Evolutionary conservation across 768 basidiomycete species (phyloP), one percentile per base, ranked within the genome.

Genomic region (Leccinum pellstonianum): DNA sequence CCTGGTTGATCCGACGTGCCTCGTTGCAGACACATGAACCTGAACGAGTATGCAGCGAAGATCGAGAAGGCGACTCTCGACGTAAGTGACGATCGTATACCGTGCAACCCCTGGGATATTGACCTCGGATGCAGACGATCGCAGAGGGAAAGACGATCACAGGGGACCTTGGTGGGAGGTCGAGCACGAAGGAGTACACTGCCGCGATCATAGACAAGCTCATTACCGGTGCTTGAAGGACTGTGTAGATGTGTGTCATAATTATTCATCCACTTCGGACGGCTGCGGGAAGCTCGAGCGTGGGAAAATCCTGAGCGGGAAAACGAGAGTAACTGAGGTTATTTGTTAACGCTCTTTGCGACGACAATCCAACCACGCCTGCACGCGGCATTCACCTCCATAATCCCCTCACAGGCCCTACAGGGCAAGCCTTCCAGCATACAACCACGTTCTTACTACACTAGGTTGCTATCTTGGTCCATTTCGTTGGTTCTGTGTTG

Each of bases 91-190:
- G n/a, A 49, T 43, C 37, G 31, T 4, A 27, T 61, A 49, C 21
- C 21, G 51, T 33, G 53, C 19, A 10, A 19, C 19, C 19, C 15
- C 46, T 57, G 38, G 35, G 37, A 17, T 55, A 57, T 31, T 67
- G 49, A 66, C 46, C 15, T 38, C 38, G 29, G 11, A 37, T 61
- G 15, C 64, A 96, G 95, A 98, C 95, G 35, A 97, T 99, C 72
- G 94, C 96, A 17, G 96, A 97, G 78, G 97, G 97, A 65, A 94
- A 91, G 79, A 75, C 81, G 46, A 95, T 98, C 74, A 99, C 97
- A 8, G 92, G 96, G 31, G 97, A 99, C 76, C 79, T 99, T 59
- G 95, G 97, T 21, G 97, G 97, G 46, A 95, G 90, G 74, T 85
- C 95, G 15, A 85, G 86, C 35, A 99, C 97, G 3, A 80, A 80